Base-by-base conservation (phyloP, 768 basidiomycete genomes). In the Kwoniella pini region DNA sequence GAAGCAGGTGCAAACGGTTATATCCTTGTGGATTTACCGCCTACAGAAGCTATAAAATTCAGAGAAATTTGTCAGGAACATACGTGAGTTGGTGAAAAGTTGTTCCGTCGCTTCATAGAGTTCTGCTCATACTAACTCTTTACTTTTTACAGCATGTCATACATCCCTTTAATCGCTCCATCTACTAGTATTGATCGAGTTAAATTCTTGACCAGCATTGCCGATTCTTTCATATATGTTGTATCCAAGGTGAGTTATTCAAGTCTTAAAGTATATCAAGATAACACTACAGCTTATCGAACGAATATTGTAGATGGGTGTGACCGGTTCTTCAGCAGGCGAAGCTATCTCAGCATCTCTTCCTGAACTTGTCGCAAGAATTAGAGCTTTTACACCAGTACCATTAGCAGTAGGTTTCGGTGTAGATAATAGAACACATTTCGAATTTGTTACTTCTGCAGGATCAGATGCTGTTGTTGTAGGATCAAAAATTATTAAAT, bases 321-420 rank as follows among this genome's bases (percentile, higher is more conserved):
- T 91, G 1, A 99, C 96, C 1, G 96, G 96, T 28, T 96, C 95
- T 7, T 89, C 90, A 1, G 80, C 83, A 40, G 84, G 85, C 12
- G 81, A 80, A 0, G 62, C 67, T 45, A 85, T 96, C 72, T 93
- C 92, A 67, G 81, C 77, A 36, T 85, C 84, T 22, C 86, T 98
- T 1, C 90, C 93, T 1, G 85, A 88, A 62, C 88, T 97, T 65
- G 85, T 99, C 51, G 80, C 84, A 22, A 87, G 91, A 33, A 88
- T 99, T 46, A 87, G 89, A 44, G 81, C 88, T 67, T 85, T 86
- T 76, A 84, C 92, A 43, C 81, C 83, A 12, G 85, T 90, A 9
- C 91, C 96, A 3, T 82, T 99, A 46, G 95, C 92, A 2, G 95
- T 98, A 61, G 96, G 96, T 6, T 99, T 99, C 73, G 96, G 96